Evolutionary conservation across 495 filamentous ascomycete species (phyloP), one percentile per base, ranked within the genome.

Genomic region (Neurospora tetraspora): DNA sequence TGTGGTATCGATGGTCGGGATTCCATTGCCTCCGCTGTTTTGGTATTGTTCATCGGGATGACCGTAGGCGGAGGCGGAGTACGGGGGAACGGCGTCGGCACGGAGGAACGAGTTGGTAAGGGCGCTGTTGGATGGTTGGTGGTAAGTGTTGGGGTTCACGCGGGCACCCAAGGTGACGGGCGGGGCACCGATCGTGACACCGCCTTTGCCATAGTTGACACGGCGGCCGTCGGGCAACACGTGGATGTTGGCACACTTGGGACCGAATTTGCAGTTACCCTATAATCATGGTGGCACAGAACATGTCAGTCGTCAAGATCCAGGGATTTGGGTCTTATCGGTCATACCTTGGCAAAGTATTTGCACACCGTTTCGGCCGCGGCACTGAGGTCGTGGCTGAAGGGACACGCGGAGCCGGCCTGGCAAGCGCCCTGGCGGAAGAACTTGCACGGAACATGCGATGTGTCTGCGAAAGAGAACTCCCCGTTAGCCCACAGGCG

Each of bases 381-480:
- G 27, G 90, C 83, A 80, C 95, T 91, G 73, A 92, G 88, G 65
- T 94, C 94, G 83, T 99, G 96, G 73, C 94, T 91, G 83, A 98
- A 99, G 45, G 96, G 96, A 83, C 96, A 99, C 65, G 94, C 93
- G 79, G 91, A 91, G 75, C 96, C 96, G 68, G 96, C 96, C 87
- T 98, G 95, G 82, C 96, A 99, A 78, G 92, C 90, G 78, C 96
- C 96, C 83, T 97, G 92, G 68, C 93, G 90, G 83, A 94, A 99
- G 90, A 99, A 99, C 85, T 98, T 98, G 91, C 96, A 99, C 20
- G 96, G 96, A 45, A 99, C 96, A 84, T 98, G 96, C 69, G 94
- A 94, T 18, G 97, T 96, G 80, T 98, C 96, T 99, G 79, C 61
- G 20, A 71, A 72, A 69, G 71, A 34, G 7, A 1, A 8, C 1